These are phyloP conservation scores for Tillandsia leiboldiana DNA, from an alignment of 176 grass and related monocot genomes.

Conservation along the genomic window DNA sequence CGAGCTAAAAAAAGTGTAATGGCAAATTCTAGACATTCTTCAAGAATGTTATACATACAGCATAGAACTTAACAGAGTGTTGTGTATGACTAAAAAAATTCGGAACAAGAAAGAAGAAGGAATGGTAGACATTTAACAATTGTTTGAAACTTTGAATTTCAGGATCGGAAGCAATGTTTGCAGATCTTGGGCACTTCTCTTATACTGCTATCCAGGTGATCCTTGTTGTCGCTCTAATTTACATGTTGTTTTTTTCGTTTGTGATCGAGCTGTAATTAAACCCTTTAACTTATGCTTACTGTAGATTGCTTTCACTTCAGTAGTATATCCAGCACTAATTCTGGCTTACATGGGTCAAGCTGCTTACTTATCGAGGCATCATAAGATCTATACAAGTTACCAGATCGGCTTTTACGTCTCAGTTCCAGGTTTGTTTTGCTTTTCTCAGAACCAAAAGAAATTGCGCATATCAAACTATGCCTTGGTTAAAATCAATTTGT, in stretches of 20 bases:
- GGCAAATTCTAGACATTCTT: not conserved
- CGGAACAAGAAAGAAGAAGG: not conserved
- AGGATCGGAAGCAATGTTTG: constrained; percentile 99
- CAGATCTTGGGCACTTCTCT: constrained; percentile 96
- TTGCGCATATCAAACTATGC: not conserved
- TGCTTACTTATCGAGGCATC: constrained; percentile 87
- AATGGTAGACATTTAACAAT: not conserved
- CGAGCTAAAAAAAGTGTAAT: not conserved
- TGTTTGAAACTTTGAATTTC: not conserved
- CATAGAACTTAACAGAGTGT: not conserved
- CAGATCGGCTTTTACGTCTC: constrained; percentile 94
- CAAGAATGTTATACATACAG: not conserved
- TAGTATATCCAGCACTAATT: constrained; percentile 89
- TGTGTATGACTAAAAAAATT: not conserved
- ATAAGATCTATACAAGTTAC: constrained; percentile 59
- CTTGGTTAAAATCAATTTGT: no score
- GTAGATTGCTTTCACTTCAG: constrained; percentile 86
- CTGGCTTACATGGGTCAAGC: constrained; percentile 99
- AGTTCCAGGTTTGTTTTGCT: constrained; percentile 58
- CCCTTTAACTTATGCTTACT: not conserved
- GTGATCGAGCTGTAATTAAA: constrained; percentile 9
- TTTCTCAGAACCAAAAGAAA: not conserved
- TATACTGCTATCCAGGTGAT: constrained; percentile 88
- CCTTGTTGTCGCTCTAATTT: constrained; percentile 1
- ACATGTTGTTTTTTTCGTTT: constrained; percentile 4